Conservation (phyloP, 192 early-diverging fungal species). For the Linnemannia schmuckeri region DNA sequence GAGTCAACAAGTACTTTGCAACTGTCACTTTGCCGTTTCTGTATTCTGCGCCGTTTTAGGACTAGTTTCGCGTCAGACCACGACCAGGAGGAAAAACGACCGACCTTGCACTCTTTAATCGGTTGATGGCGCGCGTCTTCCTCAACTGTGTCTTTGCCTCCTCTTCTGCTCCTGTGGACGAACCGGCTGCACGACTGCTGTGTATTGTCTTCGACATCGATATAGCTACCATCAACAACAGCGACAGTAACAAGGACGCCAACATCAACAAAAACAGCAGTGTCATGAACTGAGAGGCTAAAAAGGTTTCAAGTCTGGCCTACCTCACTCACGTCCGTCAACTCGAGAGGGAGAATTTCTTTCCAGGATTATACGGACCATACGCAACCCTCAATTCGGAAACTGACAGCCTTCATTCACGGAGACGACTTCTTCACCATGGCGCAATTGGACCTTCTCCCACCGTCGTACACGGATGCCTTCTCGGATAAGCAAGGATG, state of each 20-base stretch:
- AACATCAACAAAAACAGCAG: neutral
- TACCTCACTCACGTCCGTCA: neutral
- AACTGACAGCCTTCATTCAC: neutral
- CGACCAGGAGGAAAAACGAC: neutral
- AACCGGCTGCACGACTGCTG: neutral
- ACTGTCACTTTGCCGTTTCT: neutral
- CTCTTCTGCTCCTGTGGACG: neutral
- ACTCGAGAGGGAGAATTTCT: neutral
- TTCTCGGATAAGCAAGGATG: neutral
- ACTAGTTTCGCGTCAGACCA: neutral
- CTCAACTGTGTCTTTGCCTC: neutral
- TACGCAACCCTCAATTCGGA: neutral
- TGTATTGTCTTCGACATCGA: neutral
- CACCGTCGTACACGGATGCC: neutral
- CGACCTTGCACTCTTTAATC: neutral
- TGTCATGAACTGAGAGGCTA: neutral
- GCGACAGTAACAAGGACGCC: neutral
- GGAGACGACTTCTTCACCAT: neutral
- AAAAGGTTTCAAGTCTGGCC: neutral
- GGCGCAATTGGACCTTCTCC: neutral
- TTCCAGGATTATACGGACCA: neutral
- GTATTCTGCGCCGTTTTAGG: neutral
- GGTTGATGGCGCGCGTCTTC: neutral
- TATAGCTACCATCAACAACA: neutral
- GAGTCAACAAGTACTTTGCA: neutral